Base-by-base conservation (phyloP, 257 asterid genomes). In the Jacaranda copaia region DNA sequence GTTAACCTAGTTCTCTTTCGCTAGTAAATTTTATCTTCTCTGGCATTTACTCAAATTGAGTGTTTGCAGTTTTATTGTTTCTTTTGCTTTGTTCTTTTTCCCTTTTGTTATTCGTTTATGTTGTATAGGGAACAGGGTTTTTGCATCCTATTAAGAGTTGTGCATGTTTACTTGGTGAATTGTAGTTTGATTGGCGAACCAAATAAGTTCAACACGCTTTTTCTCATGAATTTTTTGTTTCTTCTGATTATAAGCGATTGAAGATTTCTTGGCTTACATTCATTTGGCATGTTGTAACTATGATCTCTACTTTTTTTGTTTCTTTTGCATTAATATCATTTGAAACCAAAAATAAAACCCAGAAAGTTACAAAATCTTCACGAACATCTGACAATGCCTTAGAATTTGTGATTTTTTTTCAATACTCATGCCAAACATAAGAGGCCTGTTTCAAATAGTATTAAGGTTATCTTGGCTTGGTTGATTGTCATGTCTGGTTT, bases 151-250 rank as follows among this genome's bases (percentile, higher is more conserved):
- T 42, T 57, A 9, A 5, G 48, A 13, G 49, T 3, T 11, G 53
- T 72, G 79, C 20, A 25, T 49, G 66, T 40, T 64, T 70, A 43
- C 9, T 56, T 42, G 52, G 56, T 57, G 49, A 79, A 8, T 10
- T 69, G 25, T 51, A 52, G 77, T 72, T 53, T 39, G 43, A 53
- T 62, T 69, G 69, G 62, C 18, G 10, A 60, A 57, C 77, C 32
- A 14, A 16, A 38, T 16, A 8, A 66, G 14, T 43, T 15, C 53
- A n/a, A 14, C 14, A 19, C 75, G 74, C 48, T 5, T 61, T 53
- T 39, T 38, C 64, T 35, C 19, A 39, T 14, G 46, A 55, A 9
- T 51, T 9, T 20, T 68, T 13, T 32, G 48, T 12, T 68, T 74
- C 43, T 25, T 48, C 55, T 70, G 74, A 55, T 57, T 45, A 9